Evolutionary conservation across 129 eudicot species (phyloP).

Genomic region (Deinandra increscens): DNA sequence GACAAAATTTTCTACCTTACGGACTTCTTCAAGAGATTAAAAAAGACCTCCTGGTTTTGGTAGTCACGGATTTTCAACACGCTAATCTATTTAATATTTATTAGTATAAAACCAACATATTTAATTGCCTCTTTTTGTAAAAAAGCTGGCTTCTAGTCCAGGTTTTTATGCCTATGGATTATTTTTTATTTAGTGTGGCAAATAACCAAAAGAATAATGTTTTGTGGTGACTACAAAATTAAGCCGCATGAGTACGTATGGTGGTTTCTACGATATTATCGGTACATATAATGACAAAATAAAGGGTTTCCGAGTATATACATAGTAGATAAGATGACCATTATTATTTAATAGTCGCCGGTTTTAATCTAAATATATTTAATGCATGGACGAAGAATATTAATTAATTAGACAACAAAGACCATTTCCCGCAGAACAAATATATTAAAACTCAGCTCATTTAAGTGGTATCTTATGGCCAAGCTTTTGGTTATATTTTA

Average conservation of each 20-base stretch:
- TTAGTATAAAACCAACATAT: background rate
- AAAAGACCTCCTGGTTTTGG: background rate
- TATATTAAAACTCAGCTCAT: background rate
- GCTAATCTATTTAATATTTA: background rate
- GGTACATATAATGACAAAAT: constrained; percentile 4
- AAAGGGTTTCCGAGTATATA: too few relatives aligned
- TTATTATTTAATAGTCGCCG: background rate
- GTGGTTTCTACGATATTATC: background rate
- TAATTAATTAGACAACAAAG: background rate
- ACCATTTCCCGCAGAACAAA: too few relatives aligned
- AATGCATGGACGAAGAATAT: too few relatives aligned
- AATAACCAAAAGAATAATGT: background rate
- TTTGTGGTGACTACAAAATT: background rate
- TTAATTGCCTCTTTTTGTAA: background rate
- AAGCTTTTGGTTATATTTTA: background rate
- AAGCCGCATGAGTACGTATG: background rate
- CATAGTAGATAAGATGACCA: background rate
- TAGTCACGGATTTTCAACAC: constrained; percentile 11
- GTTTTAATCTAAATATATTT: too few relatives aligned
- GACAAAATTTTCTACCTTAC: background rate
- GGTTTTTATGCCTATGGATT: background rate
- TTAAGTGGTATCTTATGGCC: background rate
- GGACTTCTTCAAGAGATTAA: background rate
- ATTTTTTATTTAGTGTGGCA: constrained; percentile 1
- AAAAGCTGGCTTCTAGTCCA: background rate